A percentile compares a stretch with the other conserved stretches of the same genome.
These are phyloP conservation scores for Millerozyma acaciae DNA, from an alignment of 805 yeast genomes.

Conservation along the genomic window DNA sequence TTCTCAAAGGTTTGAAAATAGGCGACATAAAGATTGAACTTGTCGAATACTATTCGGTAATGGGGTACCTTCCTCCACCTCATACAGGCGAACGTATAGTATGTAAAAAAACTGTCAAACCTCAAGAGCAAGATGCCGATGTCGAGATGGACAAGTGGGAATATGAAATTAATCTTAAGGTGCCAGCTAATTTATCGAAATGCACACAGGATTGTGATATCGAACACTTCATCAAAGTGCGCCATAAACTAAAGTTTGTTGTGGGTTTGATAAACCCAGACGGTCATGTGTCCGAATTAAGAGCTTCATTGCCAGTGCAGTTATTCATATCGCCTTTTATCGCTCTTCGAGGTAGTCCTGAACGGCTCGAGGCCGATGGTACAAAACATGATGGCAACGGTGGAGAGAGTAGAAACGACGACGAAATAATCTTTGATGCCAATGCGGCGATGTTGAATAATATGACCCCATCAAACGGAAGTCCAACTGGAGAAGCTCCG, in stretches of 20 bases:
- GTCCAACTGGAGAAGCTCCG: constrained; percentile 16
- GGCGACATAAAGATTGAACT: constrained; percentile 71
- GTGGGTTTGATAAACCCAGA: constrained; percentile 81
- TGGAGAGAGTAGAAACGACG: constrained; percentile 13
- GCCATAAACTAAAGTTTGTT: constrained; percentile 82
- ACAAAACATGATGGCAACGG: constrained; percentile 22
- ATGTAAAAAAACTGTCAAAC: constrained; percentile 36
- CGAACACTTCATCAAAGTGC: constrained; percentile 64
- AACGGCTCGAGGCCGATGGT: not conserved
- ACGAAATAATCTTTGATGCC: constrained; percentile 29
- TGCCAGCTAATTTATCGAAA: constrained; percentile 71
- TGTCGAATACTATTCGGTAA: constrained; percentile 62
- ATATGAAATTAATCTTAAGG: constrained; percentile 49
- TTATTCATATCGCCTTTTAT: constrained; percentile 80
- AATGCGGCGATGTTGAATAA: constrained; percentile 7
- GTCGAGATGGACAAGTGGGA: constrained; percentile 66
- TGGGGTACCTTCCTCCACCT: constrained; percentile 55
- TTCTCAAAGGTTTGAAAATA: constrained; percentile 71
- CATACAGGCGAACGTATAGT: constrained; percentile 63
- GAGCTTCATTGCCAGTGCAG: constrained; percentile 84
- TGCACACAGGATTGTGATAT: constrained; percentile 88
- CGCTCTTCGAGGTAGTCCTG: constrained; percentile 36
- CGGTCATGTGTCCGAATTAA: constrained; percentile 86
- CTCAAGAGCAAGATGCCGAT: constrained; percentile 40
- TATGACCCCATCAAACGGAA: constrained; percentile 1